Evolutionary conservation across 192 early-diverging fungal genomes (phyloP), one percentile per base, ranked within the genome.

Genomic region (Linnemannia exigua): DNA sequence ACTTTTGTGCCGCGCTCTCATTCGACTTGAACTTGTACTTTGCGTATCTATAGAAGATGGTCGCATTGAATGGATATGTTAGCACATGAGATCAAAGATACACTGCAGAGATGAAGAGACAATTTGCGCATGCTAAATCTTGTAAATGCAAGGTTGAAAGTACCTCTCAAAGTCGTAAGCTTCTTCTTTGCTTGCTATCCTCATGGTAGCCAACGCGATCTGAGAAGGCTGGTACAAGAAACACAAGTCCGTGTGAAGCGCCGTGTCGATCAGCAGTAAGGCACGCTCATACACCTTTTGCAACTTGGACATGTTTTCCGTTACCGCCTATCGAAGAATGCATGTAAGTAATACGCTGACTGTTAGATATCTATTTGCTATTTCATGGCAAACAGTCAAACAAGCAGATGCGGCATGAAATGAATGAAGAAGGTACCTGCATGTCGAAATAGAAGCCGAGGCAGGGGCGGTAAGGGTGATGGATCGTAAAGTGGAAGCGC

Each of bases 161-260:
- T 90, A 87, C 61, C 74, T 76, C 72, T 92, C 90, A 79, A 93
- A 88, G 41, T 94, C 90, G 46, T 92, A 87, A 3, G 89, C 88
- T 72, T 90, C 89, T 15, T 92, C 85, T 54, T 84, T 88, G 8
- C 91, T 89, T 11, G 95, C 92, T 70, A 95, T 83, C 83, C 90
- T 89, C 80, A 94, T 82, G 20, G 91, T 90, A 6, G 93, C 93
- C 75, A 96, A 69, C 3, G 95, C 95, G 74, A 95, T 93, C 89
- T 96, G 95, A 6, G 95, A 89, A 46, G 95, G 94, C 79, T 94
- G 93, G 81, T 95, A 96, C 46, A 93, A 72, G 75, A 95, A 94
- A 38, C 91, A 90, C n/a, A 94, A 85, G 69, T 96, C 95, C 0
- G 95, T 95, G 54, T 93, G 82, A 28, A 96, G 80, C 7, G 94